Percentiles rank a stretch among this genome's conserved stretches.
Evolutionary conservation across 2,329 filamentous ascomycete species (phyloP).

Genomic region (Fusarium newnesense): DNA sequence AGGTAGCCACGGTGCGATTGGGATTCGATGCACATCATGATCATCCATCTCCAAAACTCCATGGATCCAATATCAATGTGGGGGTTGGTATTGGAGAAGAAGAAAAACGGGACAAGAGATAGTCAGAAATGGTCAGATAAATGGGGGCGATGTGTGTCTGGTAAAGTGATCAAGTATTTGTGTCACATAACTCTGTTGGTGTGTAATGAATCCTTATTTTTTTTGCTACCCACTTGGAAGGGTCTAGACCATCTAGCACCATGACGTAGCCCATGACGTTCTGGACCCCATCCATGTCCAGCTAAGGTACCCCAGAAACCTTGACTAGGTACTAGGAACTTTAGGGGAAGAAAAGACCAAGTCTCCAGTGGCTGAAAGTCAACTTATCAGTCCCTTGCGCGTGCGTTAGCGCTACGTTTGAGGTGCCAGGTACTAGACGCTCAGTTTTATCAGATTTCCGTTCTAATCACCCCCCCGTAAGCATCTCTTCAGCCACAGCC

Average conservation of each 20-base stretch:
- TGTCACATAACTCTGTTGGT: not conserved
- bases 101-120: not conserved
- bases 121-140: not conserved
- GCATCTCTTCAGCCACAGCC: not conserved
- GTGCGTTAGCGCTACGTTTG: not conserved
- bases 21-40: not conserved
- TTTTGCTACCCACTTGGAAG: not conserved
- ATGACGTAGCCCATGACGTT: slow-evolving; percentile 24
- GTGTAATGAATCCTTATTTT: not conserved
- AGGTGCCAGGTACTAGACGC: not conserved
- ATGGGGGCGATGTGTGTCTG: too few species aligned
- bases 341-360: not conserved
- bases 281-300: not conserved
- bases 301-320: not conserved
- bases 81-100: not conserved
- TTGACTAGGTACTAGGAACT: too few species aligned
- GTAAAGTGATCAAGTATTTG: not conserved
- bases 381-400: not conserved
- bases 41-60: not conserved
- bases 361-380: not conserved
- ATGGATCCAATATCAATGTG: not conserved
- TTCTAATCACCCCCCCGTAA: not conserved
- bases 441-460: not conserved
- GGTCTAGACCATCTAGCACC: slow-evolving; percentile 24
- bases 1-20: not conserved